Evolutionary conservation across 805 yeast species (phyloP), one percentile per base, ranked within the genome.

Genomic region (Wickerhamomyces alni): DNA sequence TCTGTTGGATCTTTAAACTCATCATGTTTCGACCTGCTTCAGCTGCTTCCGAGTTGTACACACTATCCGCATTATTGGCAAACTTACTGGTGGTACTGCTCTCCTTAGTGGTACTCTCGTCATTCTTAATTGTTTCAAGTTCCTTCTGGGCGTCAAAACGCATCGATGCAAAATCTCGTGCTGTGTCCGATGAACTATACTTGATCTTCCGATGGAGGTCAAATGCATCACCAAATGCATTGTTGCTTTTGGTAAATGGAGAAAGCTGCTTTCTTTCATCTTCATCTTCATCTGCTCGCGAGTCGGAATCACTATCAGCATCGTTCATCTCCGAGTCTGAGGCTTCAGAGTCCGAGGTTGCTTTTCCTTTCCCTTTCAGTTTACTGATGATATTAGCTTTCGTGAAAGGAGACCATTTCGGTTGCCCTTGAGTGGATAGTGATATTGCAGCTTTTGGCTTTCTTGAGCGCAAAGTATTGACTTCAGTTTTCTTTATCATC

Each of bases 251-350:
- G n/a, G 9, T 6, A 6, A 12, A 28, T 9, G 18, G 11, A 7
- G 28, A 26, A 26, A 26, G 12, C 28, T 8, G 13, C 12, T 26
- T 26, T 26, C 28, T 28, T 11, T 28, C 31, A 5, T 17, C 25
- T 17, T 39, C 40, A 2, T 42, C 38, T 7, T 41, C 46, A 33
- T 48, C 52, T 17, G 43, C 41, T 6, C 42, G 39, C 18, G 42
- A 41, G 25, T 51, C 55, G 22, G 42, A 30, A 27, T 51, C 55
- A 31, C 50, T 45, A 38, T 52, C 57, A 29, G 16, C 45, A 24
- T 55, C 59, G 21, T 53, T 54, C 57, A 53, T 53, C 34, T 54
- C 59, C 8, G 52, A 45, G 29, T 54, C 58, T 24, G 50, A 46
- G 1, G 45, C 57, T 35, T 54, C 55, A 11, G 50, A 43, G n/a